Percentiles rank a stretch among this genome's conserved stretches.
These are phyloP conservation scores for Rhizopogon vulgaris DNA, from an alignment of 768 basidiomycete genomes.

Conservation along the genomic window DNA sequence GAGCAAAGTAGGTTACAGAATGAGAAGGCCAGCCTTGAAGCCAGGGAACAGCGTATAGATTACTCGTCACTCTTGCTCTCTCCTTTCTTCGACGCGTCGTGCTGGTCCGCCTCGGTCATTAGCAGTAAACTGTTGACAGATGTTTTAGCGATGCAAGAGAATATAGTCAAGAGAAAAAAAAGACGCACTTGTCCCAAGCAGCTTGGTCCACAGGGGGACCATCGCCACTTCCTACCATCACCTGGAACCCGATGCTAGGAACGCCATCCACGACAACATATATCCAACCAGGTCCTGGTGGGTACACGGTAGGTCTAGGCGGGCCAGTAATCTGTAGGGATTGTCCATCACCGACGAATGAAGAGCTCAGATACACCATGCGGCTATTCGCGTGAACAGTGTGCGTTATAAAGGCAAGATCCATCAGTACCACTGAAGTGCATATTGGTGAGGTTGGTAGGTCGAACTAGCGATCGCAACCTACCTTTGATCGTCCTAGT, in stretches of 20 bases:
- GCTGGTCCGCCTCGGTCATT: slow-evolving; percentile 44
- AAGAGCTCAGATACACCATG: slow-evolving; percentile 56
- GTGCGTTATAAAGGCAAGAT: slow-evolving; percentile 78
- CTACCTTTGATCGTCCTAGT: slow-evolving; percentile 47
- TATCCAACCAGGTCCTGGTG: slow-evolving; percentile 78
- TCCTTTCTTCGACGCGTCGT: slow-evolving; percentile 30
- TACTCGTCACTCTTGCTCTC: slow-evolving; percentile 14
- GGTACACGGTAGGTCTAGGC: slow-evolving; percentile 58
- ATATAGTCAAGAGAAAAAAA: not conserved
- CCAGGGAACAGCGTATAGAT: not conserved
- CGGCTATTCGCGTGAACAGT: slow-evolving; percentile 71
- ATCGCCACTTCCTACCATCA: slow-evolving; percentile 65
- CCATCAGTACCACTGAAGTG: slow-evolving; percentile 63
- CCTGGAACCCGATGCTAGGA: slow-evolving; percentile 54
- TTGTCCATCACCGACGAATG: slow-evolving; percentile 34
- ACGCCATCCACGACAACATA: slow-evolving; percentile 61
- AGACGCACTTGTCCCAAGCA: slow-evolving; percentile 53
- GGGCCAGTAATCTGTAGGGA: slow-evolving; percentile 59
- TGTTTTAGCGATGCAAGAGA: not conserved
- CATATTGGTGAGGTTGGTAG: slow-evolving; percentile 6
- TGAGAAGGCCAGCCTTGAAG: not conserved
- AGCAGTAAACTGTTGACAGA: slow-evolving; percentile 37
- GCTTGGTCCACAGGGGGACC: slow-evolving; percentile 51
- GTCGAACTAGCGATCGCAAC: slow-evolving; percentile 2
- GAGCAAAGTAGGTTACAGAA: slow-evolving; percentile 2